Conservation (phyloP, 1,284 basidiomycete genomes). For the Phylloporus gajari region DNA sequence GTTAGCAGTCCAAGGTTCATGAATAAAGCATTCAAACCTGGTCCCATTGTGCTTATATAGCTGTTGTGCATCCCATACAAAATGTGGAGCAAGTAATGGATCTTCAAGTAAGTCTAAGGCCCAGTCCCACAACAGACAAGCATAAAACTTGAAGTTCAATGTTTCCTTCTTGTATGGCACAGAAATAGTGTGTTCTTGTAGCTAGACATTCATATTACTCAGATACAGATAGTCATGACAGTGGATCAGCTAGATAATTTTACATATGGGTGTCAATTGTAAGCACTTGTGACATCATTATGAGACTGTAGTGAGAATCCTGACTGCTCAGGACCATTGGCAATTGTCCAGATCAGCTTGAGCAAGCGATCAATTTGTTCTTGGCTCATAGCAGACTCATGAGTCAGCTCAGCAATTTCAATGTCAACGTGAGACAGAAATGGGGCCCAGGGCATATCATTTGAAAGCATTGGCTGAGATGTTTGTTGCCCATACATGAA, state of each 20-base stretch:
- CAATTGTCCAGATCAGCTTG: not conserved
- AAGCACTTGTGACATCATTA: not conserved
- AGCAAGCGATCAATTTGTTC: not conserved
- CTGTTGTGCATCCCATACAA: too few relatives aligned
- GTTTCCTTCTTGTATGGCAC: too few relatives aligned
- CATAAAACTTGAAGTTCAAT: too few relatives aligned
- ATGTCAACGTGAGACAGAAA: not conserved
- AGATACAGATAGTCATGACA: too few relatives aligned
- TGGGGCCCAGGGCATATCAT: not conserved
- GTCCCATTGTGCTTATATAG: too few relatives aligned
- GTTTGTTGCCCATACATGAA: not conserved
- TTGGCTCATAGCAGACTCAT: not conserved
- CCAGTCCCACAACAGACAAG: conserved; percentile 50
- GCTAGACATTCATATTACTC: too few relatives aligned
- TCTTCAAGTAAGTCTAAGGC: conserved; percentile 32
- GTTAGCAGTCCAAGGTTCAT: not conserved
- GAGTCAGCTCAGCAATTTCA: not conserved
- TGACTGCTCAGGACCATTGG: not conserved
- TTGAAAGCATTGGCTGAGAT: not conserved
- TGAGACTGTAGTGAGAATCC: not conserved
- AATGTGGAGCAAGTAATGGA: conserved; percentile 24
- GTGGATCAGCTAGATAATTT: too few relatives aligned
- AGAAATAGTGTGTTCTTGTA: too few relatives aligned
- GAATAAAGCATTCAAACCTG: not conserved
- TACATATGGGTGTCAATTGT: not conserved